Percentiles rank a stretch among this genome's conserved stretches.
phyloP scores from a whole-genome alignment of 805 yeast species.

The Torulaspora franciscae region DNA sequence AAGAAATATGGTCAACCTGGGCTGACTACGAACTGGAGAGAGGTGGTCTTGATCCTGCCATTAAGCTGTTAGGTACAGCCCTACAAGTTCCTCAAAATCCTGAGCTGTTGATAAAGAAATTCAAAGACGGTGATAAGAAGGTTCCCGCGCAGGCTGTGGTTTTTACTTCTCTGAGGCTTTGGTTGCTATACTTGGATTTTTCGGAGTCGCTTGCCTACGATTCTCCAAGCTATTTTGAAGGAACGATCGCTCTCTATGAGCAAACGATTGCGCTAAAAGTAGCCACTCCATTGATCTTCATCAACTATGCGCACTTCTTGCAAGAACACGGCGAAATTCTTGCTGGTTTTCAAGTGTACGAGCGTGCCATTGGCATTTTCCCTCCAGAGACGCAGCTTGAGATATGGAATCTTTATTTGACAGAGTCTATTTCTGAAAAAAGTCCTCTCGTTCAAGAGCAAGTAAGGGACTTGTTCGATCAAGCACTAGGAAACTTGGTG shows the following conservation, averaged over 20 bases:
- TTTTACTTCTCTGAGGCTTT: conserved; percentile 57
- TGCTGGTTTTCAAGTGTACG: conserved; percentile 55
- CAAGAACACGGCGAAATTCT: conserved; percentile 42
- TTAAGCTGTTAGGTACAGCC: conserved; percentile 41
- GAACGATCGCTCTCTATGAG: conserved; percentile 44
- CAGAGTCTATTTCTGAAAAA: conserved; percentile 41
- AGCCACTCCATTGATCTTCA: conserved; percentile 61
- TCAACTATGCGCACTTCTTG: conserved; percentile 61
- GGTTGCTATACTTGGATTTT: conserved; percentile 71
- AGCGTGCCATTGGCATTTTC: conserved; percentile 60
- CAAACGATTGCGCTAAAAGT: conserved; percentile 51
- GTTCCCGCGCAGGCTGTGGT: conserved; percentile 54
- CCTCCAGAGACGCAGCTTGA: conserved; percentile 52
- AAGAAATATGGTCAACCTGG: conserved; percentile 72
- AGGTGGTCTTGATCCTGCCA: conserved; percentile 44
- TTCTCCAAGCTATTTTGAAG: conserved; percentile 29
- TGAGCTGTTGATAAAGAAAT: conserved; percentile 22
- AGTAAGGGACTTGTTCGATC: conserved; percentile 70
- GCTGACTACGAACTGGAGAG: conserved; percentile 54
- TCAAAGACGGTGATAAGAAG: conserved; percentile 13
- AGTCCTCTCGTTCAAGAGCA: conserved; percentile 42
- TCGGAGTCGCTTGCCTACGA: conserved; percentile 52
- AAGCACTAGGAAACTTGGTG: conserved; percentile 53
- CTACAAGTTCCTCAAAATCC: conserved; percentile 39
- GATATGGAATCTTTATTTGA: conserved; percentile 66